Percentiles rank a stretch among this genome's conserved stretches.
Evolutionary conservation across 306 rosid species (phyloP).

Genomic region (Hylodesmum podocarpum): DNA sequence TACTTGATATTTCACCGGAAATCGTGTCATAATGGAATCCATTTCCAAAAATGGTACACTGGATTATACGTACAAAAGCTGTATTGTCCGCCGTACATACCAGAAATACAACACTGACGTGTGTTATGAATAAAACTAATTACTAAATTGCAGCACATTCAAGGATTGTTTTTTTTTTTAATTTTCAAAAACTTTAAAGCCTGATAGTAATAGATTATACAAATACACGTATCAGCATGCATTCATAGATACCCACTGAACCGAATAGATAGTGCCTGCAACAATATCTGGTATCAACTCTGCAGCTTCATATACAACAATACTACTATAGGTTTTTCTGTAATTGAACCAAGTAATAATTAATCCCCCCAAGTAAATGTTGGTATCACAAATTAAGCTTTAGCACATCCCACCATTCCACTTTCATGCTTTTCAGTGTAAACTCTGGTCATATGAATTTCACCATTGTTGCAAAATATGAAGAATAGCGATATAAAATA

Average conservation of each 20-base stretch:
- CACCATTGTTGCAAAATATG: neutral
- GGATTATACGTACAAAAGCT: too few species aligned
- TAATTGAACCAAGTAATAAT: neutral
- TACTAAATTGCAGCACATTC: neutral
- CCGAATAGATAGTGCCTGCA: neutral
- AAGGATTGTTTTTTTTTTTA: neutral
- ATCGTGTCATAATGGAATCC: too few species aligned
- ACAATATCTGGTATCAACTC: neutral
- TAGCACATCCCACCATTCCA: conserved; percentile 7
- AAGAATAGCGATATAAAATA: neutral
- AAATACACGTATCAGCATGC: conserved; percentile 12
- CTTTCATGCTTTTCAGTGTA: neutral
- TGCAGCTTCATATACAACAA: conserved; percentile 8
- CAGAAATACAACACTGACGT: neutral
- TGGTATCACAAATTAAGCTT: neutral
- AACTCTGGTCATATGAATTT: neutral
- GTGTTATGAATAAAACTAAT: neutral
- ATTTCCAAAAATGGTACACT: too few species aligned
- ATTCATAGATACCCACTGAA: conserved; percentile 12
- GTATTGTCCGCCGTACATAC: too few species aligned
- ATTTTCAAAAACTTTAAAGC: neutral
- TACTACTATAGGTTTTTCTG: neutral
- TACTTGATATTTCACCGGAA: too few species aligned
- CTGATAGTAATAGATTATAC: neutral
- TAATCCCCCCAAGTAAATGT: neutral